Conservation (phyloP, 805 yeast genomes). For the Diddensiella caesifluorescens region DNA sequence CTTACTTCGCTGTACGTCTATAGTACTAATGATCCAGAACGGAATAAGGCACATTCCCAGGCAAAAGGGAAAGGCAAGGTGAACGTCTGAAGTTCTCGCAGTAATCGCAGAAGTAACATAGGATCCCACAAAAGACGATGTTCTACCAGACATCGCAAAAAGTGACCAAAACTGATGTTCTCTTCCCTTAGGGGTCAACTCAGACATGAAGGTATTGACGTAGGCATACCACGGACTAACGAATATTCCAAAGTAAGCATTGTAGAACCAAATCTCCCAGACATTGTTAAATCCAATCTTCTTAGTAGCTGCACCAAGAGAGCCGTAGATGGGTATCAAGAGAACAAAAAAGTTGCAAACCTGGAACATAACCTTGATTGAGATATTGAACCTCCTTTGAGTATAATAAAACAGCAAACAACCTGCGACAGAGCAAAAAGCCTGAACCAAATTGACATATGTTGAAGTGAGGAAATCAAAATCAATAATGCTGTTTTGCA, state of each 20-base stretch:
- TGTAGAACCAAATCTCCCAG: slow-evolving; percentile 17
- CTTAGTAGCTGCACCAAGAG: slow-evolving; percentile 12
- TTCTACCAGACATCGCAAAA: slow-evolving; percentile 14
- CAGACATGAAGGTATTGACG: slow-evolving; percentile 15
- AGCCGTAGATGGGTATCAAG: slow-evolving; percentile 13
- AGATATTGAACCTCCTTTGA: slow-evolving; percentile 11
- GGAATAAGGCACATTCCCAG: slow-evolving; percentile 15
- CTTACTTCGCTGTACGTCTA: slow-evolving; percentile 12
- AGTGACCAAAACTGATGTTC: slow-evolving; percentile 16
- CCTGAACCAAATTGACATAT: slow-evolving; percentile 13
- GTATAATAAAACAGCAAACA: slow-evolving; percentile 6
- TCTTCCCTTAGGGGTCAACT: slow-evolving; percentile 12
- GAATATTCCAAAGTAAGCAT: slow-evolving; percentile 15
- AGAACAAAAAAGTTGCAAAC: slow-evolving; percentile 12
- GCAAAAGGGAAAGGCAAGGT: slow-evolving; percentile 14
- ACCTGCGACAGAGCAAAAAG: slow-evolving; percentile 13
- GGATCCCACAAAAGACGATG: slow-evolving; percentile 17
- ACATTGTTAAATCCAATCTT: slow-evolving; percentile 12
- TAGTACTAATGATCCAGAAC: slow-evolving; percentile 10
- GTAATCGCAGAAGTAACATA: slow-evolving; percentile 18
- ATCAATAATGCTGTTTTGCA: slow-evolving; percentile 14
- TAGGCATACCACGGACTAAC: slow-evolving; percentile 16
- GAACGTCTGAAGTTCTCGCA: slow-evolving; percentile 12
- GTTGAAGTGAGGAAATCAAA: slow-evolving; percentile 14
- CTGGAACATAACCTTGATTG: slow-evolving; percentile 15